These are phyloP conservation scores for Leccinum pellstonianum DNA, from an alignment of 768 basidiomycete species.

Conservation along the genomic window DNA sequence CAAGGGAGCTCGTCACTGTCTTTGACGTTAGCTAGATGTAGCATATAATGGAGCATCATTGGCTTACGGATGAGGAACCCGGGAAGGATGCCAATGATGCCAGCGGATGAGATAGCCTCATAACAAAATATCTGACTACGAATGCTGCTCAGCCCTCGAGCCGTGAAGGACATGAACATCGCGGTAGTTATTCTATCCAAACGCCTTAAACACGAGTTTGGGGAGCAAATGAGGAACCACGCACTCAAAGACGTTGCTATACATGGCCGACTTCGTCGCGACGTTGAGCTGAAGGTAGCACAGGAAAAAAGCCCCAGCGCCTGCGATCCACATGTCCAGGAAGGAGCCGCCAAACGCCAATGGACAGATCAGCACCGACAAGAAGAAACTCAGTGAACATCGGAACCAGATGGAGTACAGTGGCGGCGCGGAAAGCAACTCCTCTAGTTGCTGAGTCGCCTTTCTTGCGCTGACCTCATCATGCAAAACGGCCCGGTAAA, in stretches of 20 bases:
- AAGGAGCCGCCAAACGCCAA: conserved; percentile 83
- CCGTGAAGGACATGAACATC: conserved; percentile 75
- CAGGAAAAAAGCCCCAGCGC: conserved; percentile 63
- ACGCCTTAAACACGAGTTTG: conserved; percentile 8
- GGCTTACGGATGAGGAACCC: conserved; percentile 77
- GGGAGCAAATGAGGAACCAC: not conserved
- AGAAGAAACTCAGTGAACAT: conserved; percentile 63
- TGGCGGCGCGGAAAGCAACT: conserved; percentile 60
- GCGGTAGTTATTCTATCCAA: conserved; percentile 73
- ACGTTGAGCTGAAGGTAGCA: conserved; percentile 70
- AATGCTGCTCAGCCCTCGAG: conserved; percentile 81
- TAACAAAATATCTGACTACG: conserved; percentile 82
- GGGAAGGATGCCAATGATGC: conserved; percentile 87
- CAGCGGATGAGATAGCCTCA: conserved; percentile 84
- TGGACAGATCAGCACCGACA: conserved; percentile 79
- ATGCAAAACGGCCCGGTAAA: conserved; percentile 88
- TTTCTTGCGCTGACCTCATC: conserved; percentile 85
- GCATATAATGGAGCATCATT: not conserved
- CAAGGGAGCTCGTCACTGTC: conserved; percentile 76
- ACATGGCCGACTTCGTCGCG: conserved; percentile 73
- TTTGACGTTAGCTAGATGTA: conserved; percentile 8
- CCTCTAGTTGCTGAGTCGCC: conserved; percentile 63
- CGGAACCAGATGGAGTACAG: conserved; percentile 63
- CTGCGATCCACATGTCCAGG: conserved; percentile 84
- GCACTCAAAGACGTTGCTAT: conserved; percentile 91